These are phyloP conservation scores for Pythium myriotylum DNA, from an alignment of 352 stramenopile genomes.

Conservation along the genomic window DNA sequence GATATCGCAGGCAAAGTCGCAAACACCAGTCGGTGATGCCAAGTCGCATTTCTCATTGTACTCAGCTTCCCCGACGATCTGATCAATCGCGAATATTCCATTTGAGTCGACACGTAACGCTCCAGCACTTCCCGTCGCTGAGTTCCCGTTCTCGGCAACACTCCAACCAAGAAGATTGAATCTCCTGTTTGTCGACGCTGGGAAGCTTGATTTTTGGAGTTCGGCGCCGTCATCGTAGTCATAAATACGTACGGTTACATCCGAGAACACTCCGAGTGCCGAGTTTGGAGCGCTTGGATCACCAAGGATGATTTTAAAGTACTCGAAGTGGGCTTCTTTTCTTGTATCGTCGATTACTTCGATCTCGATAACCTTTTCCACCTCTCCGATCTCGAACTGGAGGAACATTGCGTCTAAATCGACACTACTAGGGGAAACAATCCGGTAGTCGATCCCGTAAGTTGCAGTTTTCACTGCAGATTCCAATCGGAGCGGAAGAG, in stretches of 20 bases:
- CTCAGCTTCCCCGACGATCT: constrained; percentile 56
- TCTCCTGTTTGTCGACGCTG: neutral
- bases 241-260: constrained; percentile 55
- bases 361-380: constrained; percentile 47
- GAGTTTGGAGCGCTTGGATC: constrained; percentile 31
- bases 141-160: constrained; percentile 53
- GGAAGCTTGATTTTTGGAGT: constrained; percentile 40
- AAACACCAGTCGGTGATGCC: constrained; percentile 52
- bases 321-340: constrained; percentile 58
- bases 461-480: constrained; percentile 34
- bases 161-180: constrained; percentile 43
- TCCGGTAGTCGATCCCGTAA: constrained; percentile 43
- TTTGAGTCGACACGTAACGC: constrained; percentile 51
- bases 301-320: constrained; percentile 42
- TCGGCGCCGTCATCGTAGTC: constrained; percentile 50
- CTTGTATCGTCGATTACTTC: constrained; percentile 45
- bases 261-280: constrained; percentile 35
- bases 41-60: constrained; percentile 73
- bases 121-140: constrained; percentile 6
- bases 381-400: constrained; percentile 56
- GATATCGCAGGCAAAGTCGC: constrained; percentile 52
- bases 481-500: constrained; percentile 45
- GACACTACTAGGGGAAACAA: constrained; percentile 30
- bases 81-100: constrained; percentile 60
- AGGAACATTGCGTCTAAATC: constrained; percentile 41